Evolutionary conservation across 306 rosid species (phyloP).

Genomic region (Hippophae tibetana): DNA sequence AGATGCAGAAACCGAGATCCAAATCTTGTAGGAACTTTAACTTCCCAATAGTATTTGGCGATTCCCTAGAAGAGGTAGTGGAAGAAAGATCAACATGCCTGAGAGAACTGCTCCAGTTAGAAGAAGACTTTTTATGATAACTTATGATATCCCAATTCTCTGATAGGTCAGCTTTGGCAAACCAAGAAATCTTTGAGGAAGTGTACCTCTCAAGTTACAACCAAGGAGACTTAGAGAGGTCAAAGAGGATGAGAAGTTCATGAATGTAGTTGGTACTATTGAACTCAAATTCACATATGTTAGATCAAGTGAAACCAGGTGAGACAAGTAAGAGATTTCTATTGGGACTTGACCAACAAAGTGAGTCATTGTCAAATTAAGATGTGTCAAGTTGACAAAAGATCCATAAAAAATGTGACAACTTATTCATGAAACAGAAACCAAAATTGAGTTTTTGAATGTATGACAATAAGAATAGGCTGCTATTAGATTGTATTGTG

Average conservation of each 20-base stretch:
- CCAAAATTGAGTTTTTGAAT: not conserved
- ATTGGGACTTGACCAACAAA: constrained; percentile 3
- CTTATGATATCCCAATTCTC: not conserved
- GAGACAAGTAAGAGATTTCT: constrained; percentile 6
- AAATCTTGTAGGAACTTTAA: not conserved
- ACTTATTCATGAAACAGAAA: no score
- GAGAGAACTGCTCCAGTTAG: not conserved
- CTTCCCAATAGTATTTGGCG: not conserved
- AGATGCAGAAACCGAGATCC: not conserved
- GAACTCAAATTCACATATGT: not conserved
- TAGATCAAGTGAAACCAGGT: not conserved
- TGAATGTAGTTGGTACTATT: not conserved
- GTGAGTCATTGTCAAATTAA: not conserved
- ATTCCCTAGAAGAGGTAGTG: not conserved
- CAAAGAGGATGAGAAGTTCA: not conserved
- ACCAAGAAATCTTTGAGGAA: not conserved
- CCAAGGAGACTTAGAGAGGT: not conserved
- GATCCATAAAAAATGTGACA: not conserved
- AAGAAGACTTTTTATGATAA: not conserved
- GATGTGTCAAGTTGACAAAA: not conserved
- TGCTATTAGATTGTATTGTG: constrained; percentile 10
- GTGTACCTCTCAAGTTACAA: not conserved
- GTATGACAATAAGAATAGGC: constrained; percentile 9
- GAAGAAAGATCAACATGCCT: not conserved
- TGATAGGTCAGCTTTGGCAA: not conserved